Evolutionary conservation across 768 basidiomycete genomes (phyloP).

Genomic region (Psilocybe sp.): DNA sequence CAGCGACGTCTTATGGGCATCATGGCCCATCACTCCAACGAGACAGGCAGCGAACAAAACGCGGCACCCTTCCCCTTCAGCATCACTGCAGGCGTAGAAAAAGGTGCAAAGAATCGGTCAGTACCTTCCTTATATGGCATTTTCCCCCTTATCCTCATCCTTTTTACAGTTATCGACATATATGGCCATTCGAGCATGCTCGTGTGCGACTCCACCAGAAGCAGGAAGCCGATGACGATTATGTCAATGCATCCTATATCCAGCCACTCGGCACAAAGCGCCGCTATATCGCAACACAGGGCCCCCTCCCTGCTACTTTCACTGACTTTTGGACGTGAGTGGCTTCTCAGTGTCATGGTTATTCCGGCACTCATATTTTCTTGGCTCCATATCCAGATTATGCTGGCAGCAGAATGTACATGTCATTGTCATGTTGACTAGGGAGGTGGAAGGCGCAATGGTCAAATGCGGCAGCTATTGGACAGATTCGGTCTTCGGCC

Average conservation of each 20-base stretch:
- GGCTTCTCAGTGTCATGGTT: not conserved
- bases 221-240: conserved; percentile 58
- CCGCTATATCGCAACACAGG: conserved; percentile 94
- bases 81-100: conserved; percentile 94
- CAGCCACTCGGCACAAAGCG: conserved; percentile 80
- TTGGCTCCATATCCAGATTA: conserved; percentile 43
- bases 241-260: conserved; percentile 93
- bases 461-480: conserved; percentile 94
- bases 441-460: conserved; percentile 82
- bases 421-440: conserved; percentile 96
- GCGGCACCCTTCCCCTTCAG: conserved; percentile 71
- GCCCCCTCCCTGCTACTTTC: conserved; percentile 86
- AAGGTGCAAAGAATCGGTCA: conserved; percentile 89
- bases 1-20: conserved; percentile 85
- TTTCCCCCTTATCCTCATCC: not conserved
- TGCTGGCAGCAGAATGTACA: conserved; percentile 94
- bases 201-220: conserved; percentile 67
- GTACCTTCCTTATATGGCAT: conserved; percentile 10
- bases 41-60: conserved; percentile 34
- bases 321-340: conserved; percentile 93
- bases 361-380: not conserved
- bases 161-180: conserved; percentile 77
- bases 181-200: conserved; percentile 97
- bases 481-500: conserved; percentile 67
- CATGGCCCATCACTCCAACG: conserved; percentile 85